Conservation (phyloP, 2,329 filamentous ascomycete species). For the Pyrenochaeta sp. region DNA sequence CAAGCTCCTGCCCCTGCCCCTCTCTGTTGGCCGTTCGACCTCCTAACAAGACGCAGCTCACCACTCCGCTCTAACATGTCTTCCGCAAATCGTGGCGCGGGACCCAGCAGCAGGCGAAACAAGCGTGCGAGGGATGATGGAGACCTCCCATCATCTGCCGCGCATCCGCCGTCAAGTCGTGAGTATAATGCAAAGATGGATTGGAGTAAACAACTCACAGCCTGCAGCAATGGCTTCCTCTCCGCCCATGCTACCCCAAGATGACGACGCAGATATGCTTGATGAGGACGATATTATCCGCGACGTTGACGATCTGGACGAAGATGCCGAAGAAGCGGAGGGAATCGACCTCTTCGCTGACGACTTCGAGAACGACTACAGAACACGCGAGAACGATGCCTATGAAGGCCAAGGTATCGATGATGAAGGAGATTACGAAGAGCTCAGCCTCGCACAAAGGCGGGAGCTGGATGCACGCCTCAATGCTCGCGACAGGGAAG, state of each 20-base stretch:
- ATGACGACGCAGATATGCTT: constrained; percentile 74
- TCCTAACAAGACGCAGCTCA: constrained; percentile 66
- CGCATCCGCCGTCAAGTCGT: constrained; percentile 70
- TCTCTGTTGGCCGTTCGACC: constrained; percentile 22
- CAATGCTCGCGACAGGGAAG: constrained; percentile 77
- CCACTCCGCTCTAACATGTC: constrained; percentile 82
- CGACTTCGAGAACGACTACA: constrained; percentile 71
- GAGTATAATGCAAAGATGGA: constrained; percentile 46
- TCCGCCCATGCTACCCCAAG: constrained; percentile 71
- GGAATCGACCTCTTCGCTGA: constrained; percentile 77
- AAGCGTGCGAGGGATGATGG: constrained; percentile 73
- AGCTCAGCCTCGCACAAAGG: constrained; percentile 71
- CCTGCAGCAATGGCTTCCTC: constrained; percentile 65
- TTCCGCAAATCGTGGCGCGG: constrained; percentile 80
- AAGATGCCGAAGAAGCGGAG: constrained; percentile 74
- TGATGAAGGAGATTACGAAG: constrained; percentile 81
- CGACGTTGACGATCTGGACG: constrained; percentile 73
- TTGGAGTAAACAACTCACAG: constrained; percentile 17
- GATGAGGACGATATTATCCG: constrained; percentile 72
- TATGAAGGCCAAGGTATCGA: constrained; percentile 79
- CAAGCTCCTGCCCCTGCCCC: constrained; percentile 23
- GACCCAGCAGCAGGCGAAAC: constrained; percentile 64
- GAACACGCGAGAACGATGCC: constrained; percentile 59
- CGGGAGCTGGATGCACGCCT: constrained; percentile 77
- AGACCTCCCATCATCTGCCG: constrained; percentile 64